A percentile compares a stretch with the other conserved stretches of the same genome.
phyloP scores from a whole-genome alignment of 352 stramenopile species.

The Thalassiosira hispida region DNA sequence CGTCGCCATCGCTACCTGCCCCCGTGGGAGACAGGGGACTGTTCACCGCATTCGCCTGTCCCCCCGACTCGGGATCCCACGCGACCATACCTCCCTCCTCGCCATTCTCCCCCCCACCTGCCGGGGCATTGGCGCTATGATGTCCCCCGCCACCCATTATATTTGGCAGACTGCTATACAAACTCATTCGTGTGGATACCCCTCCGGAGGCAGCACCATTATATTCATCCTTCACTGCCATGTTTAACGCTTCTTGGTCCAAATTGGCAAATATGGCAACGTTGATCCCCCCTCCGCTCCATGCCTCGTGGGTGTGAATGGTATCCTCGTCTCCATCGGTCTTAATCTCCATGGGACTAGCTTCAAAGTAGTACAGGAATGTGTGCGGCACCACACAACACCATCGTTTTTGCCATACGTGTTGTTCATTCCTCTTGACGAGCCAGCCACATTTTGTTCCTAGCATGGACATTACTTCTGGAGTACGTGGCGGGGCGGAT shows the following conservation, averaged over 20 bases:
- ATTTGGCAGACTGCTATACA: conserved; percentile 42
- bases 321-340: conserved; percentile 33
- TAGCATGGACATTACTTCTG: conserved; percentile 78
- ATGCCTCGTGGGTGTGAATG: conserved; percentile 19
- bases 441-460: conserved; percentile 81
- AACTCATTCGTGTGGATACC: conserved; percentile 11
- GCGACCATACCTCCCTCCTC: conserved; percentile 7
- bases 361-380: conserved; percentile 89
- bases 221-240: conserved; percentile 63
- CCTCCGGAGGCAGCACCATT: neutral
- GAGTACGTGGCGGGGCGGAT: conserved; percentile 76
- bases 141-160: conserved; percentile 25
- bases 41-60: neutral
- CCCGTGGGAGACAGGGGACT: neutral
- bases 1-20: neutral
- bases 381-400: conserved; percentile 87
- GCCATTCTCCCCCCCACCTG: neutral
- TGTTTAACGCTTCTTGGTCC: conserved; percentile 73
- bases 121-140: neutral
- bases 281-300: conserved; percentile 48
- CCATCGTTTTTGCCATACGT: conserved; percentile 86
- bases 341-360: conserved; percentile 48
- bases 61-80: conserved; percentile 20
- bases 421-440: conserved; percentile 86
- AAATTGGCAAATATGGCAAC: conserved; percentile 44